Evolutionary conservation across 2,329 filamentous ascomycete genomes (phyloP).

Genomic region (Chaetomiaceae sp.): DNA sequence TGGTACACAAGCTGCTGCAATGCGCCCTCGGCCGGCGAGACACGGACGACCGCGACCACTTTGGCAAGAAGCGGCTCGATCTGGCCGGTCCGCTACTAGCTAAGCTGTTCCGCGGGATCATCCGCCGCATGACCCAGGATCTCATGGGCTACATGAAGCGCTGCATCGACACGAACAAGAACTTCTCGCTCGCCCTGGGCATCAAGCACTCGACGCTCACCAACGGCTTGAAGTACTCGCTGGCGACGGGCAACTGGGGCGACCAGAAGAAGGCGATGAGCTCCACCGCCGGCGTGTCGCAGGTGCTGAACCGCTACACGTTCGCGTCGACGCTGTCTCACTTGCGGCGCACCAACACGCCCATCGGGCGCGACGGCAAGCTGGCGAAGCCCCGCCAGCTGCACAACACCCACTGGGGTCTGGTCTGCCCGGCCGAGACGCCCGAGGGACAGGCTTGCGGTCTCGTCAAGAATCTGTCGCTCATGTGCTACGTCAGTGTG

Average conservation of each 20-base stretch:
- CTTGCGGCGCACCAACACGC: constrained; percentile 94
- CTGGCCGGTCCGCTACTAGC: constrained; percentile 89
- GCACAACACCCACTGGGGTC: constrained; percentile 97
- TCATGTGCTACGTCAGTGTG: constrained; percentile 98
- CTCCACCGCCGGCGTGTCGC: constrained; percentile 92
- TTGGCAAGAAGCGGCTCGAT: constrained; percentile 97
- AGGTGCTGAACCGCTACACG: constrained; percentile 96
- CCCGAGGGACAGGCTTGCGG: constrained; percentile 98
- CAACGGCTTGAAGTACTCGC: constrained; percentile 90
- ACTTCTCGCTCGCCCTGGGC: constrained; percentile 86
- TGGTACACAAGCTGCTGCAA: constrained; percentile 93
- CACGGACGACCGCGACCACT: constrained; percentile 95
- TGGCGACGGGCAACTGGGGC: constrained; percentile 98
- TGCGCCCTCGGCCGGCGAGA: constrained; percentile 89
- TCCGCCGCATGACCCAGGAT: constrained; percentile 85
- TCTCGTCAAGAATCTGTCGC: constrained; percentile 91
- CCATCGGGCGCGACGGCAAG: constrained; percentile 95
- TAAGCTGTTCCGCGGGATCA: constrained; percentile 90
- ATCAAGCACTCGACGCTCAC: constrained; percentile 89
- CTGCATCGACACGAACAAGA: constrained; percentile 80
- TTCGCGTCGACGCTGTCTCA: constrained; percentile 95
- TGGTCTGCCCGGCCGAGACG: constrained; percentile 95
- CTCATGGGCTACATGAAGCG: constrained; percentile 86
- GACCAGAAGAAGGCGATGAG: constrained; percentile 98
- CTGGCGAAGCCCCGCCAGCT: constrained; percentile 96